Conservation (phyloP, 495 filamentous ascomycete species). For the Aspergillus panamensis region DNA sequence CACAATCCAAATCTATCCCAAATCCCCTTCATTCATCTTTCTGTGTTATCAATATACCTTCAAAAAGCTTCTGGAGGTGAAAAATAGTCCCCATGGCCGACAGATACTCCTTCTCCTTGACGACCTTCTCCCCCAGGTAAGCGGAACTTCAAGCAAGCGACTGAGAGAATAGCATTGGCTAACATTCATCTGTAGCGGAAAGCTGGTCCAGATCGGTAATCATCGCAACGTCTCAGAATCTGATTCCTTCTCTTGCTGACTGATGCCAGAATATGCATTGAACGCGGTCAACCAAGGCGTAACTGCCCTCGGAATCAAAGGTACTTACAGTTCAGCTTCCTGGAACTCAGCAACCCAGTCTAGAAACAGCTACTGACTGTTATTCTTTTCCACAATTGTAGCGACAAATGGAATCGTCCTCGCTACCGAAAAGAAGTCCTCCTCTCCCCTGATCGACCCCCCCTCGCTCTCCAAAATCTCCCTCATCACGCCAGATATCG, state of each 20-base stretch:
- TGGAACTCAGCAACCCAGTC: not conserved
- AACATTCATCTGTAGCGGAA: conserved; percentile 66
- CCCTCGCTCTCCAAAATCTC: conserved; percentile 96
- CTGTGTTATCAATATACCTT: conserved; percentile 1
- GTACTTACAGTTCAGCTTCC: conserved; percentile 37
- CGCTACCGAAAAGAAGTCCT: conserved; percentile 99
- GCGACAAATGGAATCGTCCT: conserved; percentile 99
- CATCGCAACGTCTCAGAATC: conserved; percentile 2
- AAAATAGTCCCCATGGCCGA: conserved; percentile 70
- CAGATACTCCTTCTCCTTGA: conserved; percentile 98
- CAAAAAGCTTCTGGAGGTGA: conserved; percentile 18
- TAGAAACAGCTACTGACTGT: conserved; percentile 14
- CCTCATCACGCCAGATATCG: conserved; percentile 96
- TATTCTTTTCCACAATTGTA: conserved; percentile 28
- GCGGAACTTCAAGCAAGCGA: conserved; percentile 24
- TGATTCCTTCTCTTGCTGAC: conserved; percentile 16
- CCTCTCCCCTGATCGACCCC: conserved; percentile 89
- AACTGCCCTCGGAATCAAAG: conserved; percentile 97
- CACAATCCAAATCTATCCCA: conserved; percentile 13
- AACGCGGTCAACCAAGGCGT: conserved; percentile 99
- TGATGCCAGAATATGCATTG: conserved; percentile 86
- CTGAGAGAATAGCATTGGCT: conserved; percentile 31
- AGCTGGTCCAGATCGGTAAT: conserved; percentile 73
- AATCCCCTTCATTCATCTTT: conserved; percentile 18
- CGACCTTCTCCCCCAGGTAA: conserved; percentile 99